Evolutionary conservation across 2,329 filamentous ascomycete species (phyloP).

Genomic region (Venturia nashicola): DNA sequence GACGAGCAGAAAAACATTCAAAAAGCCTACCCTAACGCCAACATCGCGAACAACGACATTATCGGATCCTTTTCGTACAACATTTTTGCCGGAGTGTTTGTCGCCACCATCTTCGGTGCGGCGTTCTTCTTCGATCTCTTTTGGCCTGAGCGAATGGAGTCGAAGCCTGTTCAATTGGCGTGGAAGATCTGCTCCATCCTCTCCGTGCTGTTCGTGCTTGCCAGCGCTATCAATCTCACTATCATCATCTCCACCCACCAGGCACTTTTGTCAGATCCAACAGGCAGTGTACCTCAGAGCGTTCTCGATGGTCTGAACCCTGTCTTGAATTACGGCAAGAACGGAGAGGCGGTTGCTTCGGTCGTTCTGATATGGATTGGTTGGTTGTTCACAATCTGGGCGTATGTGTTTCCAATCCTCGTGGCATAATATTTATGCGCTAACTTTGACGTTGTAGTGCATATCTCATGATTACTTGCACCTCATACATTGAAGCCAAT

Average conservation of each 20-base stretch:
- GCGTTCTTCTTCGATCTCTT: constrained; percentile 52
- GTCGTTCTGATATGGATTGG: constrained; percentile 43
- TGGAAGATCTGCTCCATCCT: constrained; percentile 42
- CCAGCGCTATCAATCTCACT: constrained; percentile 37
- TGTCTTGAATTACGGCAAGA: constrained; percentile 34
- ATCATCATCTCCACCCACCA: constrained; percentile 36
- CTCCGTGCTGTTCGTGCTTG: constrained; percentile 34
- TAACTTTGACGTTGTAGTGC: constrained; percentile 18
- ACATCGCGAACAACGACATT: constrained; percentile 43
- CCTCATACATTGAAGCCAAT: constrained; percentile 25
- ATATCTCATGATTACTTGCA: constrained; percentile 25
- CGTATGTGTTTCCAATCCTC: constrained; percentile 19
- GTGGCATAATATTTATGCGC: not conserved
- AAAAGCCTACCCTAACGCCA: constrained; percentile 24
- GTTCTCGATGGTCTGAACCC: constrained; percentile 24
- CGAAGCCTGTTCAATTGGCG: constrained; percentile 34
- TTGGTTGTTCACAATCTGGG: constrained; percentile 34
- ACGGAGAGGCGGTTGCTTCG: constrained; percentile 37
- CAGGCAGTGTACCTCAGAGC: constrained; percentile 9
- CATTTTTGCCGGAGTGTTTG: constrained; percentile 45
- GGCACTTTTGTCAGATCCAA: constrained; percentile 29
- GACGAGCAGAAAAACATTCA: constrained; percentile 31
- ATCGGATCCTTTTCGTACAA: constrained; percentile 45
- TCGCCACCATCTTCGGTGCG: constrained; percentile 45
- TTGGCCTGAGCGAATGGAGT: constrained; percentile 44